Base-by-base conservation (phyloP, 305 asterid genomes). In the Coffea humblotiana region DNA sequence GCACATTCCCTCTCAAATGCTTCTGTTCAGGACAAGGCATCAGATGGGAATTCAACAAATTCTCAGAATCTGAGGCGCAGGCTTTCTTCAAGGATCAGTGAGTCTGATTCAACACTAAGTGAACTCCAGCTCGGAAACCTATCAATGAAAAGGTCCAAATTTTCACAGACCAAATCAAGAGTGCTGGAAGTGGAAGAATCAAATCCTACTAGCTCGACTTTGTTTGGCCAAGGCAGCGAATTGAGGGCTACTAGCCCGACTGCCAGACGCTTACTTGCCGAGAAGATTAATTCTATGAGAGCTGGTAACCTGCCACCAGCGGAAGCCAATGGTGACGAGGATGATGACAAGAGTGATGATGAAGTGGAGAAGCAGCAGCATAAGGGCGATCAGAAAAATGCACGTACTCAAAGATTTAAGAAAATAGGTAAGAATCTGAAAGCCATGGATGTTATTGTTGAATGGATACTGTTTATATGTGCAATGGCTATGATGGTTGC, bases 381-480 rank as follows among this genome's bases (percentile, higher is more conserved):
- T 19, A 49, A 72, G 64, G 76, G 25, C 8, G 63, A 13, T 21
- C 35, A 23, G 51, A 74, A 45, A 27, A 19, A 54, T 35, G 61
- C 84, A 84, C 12, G 80, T 23, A 48, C 80, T 83, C 19, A 83
- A 80, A 76, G 67, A 75, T 10, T 78, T n/a, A 19, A 54, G 14
- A 80, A 40, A 76, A 8, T 40, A 86, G 87, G 94, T 75, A 90
- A 84, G 83, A 88, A 84, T 70, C 51, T 89, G 73, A 88, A 72
- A 72, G 64, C 78, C 54, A 56, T 87, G 80, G 63, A 52, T 74
- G 75, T 64, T 61, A 27, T 82, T 4, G 58, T 87, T 3, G 96
- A 93, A 80, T 89, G 93, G 96, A 27, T 76, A 32, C 74, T 72
- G 49, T 88, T 93, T 51, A 60, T 83, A 6, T 12, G 80, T 84